phyloP scores from a whole-genome alignment of 345 rosid species.

The Kernera saxatilis region DNA sequence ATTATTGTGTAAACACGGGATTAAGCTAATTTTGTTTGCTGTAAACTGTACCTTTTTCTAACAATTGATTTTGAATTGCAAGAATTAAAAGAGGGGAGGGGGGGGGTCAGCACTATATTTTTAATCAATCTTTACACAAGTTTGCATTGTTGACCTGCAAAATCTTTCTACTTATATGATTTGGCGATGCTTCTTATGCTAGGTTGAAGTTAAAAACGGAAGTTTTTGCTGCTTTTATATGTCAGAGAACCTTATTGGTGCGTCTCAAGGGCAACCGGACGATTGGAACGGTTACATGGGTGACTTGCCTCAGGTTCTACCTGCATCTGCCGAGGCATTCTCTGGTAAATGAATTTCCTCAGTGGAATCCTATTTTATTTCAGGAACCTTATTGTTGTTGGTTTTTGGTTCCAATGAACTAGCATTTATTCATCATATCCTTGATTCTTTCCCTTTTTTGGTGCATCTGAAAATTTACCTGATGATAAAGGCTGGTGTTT shows the following conservation, averaged over 20 bases:
- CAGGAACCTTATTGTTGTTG: background rate
- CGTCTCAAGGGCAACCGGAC: slow-evolving; percentile 31
- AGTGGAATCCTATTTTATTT: background rate
- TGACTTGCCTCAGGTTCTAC: slow-evolving; percentile 63
- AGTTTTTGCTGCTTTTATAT: slow-evolving; percentile 68
- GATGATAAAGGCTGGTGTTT: slow-evolving; percentile 50
- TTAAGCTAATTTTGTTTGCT: background rate
- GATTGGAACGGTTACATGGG: slow-evolving; percentile 24
- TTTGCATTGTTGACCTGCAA: slow-evolving; percentile 7
- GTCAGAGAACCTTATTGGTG: slow-evolving; percentile 51
- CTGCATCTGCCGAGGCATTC: slow-evolving; percentile 42
- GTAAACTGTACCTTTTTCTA: background rate
- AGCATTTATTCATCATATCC: background rate
- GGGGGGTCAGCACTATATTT: background rate
- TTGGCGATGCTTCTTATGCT: slow-evolving; percentile 8
- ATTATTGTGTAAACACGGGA: background rate
- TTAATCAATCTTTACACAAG: background rate
- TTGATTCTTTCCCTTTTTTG: slow-evolving; percentile 20
- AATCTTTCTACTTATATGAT: background rate
- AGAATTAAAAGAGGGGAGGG: background rate
- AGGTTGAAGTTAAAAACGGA: slow-evolving; percentile 71
- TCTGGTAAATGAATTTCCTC: slow-evolving; percentile 45
- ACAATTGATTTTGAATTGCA: background rate
- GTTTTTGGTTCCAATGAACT: slow-evolving; percentile 9
- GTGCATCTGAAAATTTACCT: slow-evolving; percentile 43